Evolutionary conservation across 2,329 filamentous ascomycete species (phyloP), one percentile per base, ranked within the genome.

Genomic region (Capronia coronata): DNA sequence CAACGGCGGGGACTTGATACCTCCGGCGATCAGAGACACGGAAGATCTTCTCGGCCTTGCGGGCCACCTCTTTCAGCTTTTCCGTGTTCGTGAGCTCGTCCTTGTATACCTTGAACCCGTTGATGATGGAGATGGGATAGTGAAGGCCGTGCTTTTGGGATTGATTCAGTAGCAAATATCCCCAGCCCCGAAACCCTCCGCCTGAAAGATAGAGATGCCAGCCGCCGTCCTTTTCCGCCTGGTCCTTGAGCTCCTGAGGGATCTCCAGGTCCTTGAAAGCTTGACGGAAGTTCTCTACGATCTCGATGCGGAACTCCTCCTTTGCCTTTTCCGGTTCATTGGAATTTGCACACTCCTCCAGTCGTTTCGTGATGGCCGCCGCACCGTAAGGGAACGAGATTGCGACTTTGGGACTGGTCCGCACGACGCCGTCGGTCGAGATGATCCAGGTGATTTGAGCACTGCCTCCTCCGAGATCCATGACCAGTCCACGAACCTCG

Each of bases 151-250:
- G 72, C 39, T 87, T 77, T 8, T 74, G 68, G 60, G 90, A 85
- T 58, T 79, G 77, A 64, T 84, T 82, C 82, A 94, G 88, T 43
- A 95, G 75, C 63, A 94, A 81, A 67, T 87, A 93, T 7, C 89
- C 89, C 74, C 93, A 95, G 13, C 89, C 90, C 35, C 90, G 76
- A 64, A 95, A 94, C 0, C 90, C 90, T 16, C 89, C 90, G 38
- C 89, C 90, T 54, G 86, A 94, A 50, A 96, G 80, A 64, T 90
- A 95, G 4, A 95, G 72, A 35, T 84, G 79, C 52, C 88, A 74
- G 3, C 77, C 77, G 1, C 71, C 72, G 1, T 71, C 59, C 2
- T 64, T 60, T 21, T 69, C 63, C 7, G 72, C 71, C n/a, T 65
- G 59, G 14, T 75, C 63, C 1, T 71, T 55, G 4, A 83, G 67